These are phyloP conservation scores for Thermothielavioides terrestris DNA, from an alignment of 495 filamentous ascomycete genomes.

Conservation along the genomic window DNA sequence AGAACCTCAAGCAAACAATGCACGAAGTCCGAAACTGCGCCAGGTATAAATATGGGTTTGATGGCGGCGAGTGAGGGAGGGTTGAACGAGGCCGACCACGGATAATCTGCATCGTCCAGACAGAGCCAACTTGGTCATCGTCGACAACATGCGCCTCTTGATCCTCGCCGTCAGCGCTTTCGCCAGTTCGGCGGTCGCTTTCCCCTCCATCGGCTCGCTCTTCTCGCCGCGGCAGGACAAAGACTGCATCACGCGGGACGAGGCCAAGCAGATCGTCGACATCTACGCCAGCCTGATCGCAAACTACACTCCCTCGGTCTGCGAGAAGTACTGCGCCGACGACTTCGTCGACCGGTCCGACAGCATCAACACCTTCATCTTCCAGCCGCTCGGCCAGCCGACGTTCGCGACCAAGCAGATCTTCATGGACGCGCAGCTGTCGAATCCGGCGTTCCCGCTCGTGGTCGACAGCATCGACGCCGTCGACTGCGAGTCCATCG, in stretches of 20 bases:
- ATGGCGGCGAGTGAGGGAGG: neutral
- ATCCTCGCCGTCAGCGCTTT: constrained; percentile 18
- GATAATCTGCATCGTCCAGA: constrained; percentile 3
- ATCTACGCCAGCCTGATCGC: constrained; percentile 26
- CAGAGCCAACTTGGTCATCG: neutral
- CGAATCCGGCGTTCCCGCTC: constrained; percentile 29
- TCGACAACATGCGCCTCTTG: constrained; percentile 22
- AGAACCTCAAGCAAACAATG: neutral
- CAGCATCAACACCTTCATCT: constrained; percentile 35
- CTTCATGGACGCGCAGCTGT: constrained; percentile 28
- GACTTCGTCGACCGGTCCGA: constrained; percentile 28
- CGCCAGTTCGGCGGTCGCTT: constrained; percentile 21
- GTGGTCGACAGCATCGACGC: constrained; percentile 26
- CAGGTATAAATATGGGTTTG: constrained; percentile 10
- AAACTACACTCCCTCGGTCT: constrained; percentile 26
- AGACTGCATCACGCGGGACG: constrained; percentile 22
- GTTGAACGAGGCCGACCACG: neutral
- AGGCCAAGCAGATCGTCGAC: constrained; percentile 25
- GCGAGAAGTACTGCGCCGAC: constrained; percentile 30
- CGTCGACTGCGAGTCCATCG: constrained; percentile 26
- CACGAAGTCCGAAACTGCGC: neutral
- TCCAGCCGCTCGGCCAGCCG: constrained; percentile 23
- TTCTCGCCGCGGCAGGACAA: constrained; percentile 8
- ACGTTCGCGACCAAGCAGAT: constrained; percentile 31
- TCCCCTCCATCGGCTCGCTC: constrained; percentile 14